Percentiles rank a stretch among this genome's conserved stretches.
Conservation (phyloP, 2,329 filamentous ascomycete species). For the Microcera coccophila region DNA sequence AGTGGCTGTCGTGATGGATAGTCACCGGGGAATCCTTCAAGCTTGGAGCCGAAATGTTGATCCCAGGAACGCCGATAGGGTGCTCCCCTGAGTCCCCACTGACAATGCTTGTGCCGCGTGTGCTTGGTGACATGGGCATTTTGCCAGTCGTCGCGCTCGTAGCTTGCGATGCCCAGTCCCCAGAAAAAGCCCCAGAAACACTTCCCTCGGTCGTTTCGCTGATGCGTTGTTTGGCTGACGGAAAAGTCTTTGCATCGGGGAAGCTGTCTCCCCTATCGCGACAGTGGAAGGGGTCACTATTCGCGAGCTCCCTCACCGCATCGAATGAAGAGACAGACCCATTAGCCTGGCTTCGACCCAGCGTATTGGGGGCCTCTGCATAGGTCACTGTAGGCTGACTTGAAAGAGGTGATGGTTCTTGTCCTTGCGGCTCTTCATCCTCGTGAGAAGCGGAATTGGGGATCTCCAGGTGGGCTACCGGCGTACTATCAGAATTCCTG, state of each 20-base stretch:
- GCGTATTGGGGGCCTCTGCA: constrained; percentile 17
- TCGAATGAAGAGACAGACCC: constrained; percentile 45
- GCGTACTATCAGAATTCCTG: constrained; percentile 16
- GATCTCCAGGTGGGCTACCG: constrained; percentile 19
- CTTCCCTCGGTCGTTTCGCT: constrained; percentile 62
- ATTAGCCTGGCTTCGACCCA: constrained; percentile 40
- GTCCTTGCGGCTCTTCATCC: too few relatives aligned
- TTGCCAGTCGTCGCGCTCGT: constrained; percentile 62
- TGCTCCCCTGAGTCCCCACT: constrained; percentile 56
- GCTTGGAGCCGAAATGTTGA: constrained; percentile 38
- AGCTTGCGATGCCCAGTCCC: constrained; percentile 60
- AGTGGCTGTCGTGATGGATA: constrained; percentile 20
- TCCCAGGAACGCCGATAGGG: constrained; percentile 40
- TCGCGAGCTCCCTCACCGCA: constrained; percentile 44
- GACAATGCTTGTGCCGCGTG: constrained; percentile 61
- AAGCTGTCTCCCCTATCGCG: constrained; percentile 30
- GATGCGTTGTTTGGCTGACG: constrained; percentile 49
- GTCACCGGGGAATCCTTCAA: constrained; percentile 29
- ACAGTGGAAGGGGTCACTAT: constrained; percentile 47
- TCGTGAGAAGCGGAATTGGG: too few relatives aligned
- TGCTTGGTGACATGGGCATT: constrained; percentile 62
- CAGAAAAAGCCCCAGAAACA: constrained; percentile 49
- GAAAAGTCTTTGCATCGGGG: constrained; percentile 37
- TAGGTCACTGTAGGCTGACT: constrained; percentile 29
- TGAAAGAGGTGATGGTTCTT: constrained; percentile 20